These are phyloP conservation scores for Phytophthora rubi DNA, from an alignment of 352 stramenopile genomes.

Conservation along the genomic window DNA sequence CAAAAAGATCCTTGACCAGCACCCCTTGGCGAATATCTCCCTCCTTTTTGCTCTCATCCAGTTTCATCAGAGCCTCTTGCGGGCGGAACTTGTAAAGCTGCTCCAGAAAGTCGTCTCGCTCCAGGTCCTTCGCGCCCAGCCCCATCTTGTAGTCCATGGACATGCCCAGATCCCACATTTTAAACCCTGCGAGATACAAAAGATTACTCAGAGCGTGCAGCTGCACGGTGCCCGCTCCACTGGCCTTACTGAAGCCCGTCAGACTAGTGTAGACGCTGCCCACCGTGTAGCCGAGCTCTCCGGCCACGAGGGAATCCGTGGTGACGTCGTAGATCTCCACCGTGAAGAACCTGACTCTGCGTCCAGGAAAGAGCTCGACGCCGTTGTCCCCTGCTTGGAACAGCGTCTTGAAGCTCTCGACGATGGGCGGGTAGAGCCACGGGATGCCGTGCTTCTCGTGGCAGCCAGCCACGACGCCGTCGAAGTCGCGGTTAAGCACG, in stretches of 20 bases:
- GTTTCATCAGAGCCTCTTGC: constrained; percentile 54
- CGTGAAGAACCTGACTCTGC: constrained; percentile 87
- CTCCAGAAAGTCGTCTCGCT: constrained; percentile 75
- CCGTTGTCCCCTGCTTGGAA: constrained; percentile 63
- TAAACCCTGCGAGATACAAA: constrained; percentile 75
- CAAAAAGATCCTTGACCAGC: constrained; percentile 62
- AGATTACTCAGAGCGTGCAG: constrained; percentile 80
- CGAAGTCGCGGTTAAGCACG: constrained; percentile 90
- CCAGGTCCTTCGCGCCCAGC: constrained; percentile 73
- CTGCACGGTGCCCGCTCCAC: constrained; percentile 85
- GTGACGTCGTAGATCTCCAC: constrained; percentile 90
- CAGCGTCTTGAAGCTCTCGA: constrained; percentile 80
- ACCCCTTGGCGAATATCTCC: constrained; percentile 46
- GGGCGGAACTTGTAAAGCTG: constrained; percentile 70
- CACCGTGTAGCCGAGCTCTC: constrained; percentile 94
- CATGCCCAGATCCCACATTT: constrained; percentile 91
- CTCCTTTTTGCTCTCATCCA: constrained; percentile 48
- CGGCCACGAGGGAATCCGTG: constrained; percentile 82
- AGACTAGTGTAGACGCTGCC: constrained; percentile 93
- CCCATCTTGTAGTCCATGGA: constrained; percentile 91
- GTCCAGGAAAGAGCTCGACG: constrained; percentile 63
- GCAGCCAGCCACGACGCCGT: constrained; percentile 90
- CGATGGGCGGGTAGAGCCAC: constrained; percentile 93
- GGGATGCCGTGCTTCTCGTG: constrained; percentile 92
- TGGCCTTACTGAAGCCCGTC: constrained; percentile 79